Evolutionary conservation across 257 asterid species (phyloP).

Genomic region (Lycium barbarum): DNA sequence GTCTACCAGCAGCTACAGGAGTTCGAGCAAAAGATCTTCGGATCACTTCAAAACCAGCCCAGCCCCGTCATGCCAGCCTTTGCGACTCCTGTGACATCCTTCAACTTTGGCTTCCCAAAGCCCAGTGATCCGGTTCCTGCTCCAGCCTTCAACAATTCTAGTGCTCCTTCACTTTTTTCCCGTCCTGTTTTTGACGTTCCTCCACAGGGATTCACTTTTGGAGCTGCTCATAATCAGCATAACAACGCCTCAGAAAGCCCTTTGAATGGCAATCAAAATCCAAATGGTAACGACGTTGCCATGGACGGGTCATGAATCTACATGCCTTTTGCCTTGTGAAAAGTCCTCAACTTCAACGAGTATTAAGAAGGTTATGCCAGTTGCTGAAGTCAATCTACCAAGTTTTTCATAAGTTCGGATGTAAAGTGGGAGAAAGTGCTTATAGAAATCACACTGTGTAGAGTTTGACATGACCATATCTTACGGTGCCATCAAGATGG

Average conservation of each 20-base stretch:
- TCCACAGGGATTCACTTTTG: conserved; percentile 80
- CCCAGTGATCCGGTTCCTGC: conserved; percentile 55
- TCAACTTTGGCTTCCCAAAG: conserved; percentile 89
- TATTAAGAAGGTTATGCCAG: conserved; percentile 24
- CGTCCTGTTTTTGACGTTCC: conserved; percentile 43
- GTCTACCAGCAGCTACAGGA: conserved; percentile 78
- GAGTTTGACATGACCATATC: not conserved
- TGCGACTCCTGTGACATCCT: conserved; percentile 44
- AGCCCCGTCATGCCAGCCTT: conserved; percentile 36
- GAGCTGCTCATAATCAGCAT: conserved; percentile 61
- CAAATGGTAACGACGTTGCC: conserved; percentile 55
- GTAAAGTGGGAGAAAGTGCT: conserved; percentile 32
- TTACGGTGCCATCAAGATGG: not conserved
- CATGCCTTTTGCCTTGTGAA: not conserved
- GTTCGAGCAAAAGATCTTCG: conserved; percentile 68
- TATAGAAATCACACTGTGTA: not conserved
- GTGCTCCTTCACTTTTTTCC: conserved; percentile 59
- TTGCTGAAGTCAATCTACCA: conserved; percentile 25
- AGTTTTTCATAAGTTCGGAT: conserved; percentile 28
- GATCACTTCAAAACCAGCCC: conserved; percentile 43
- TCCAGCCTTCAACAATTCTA: conserved; percentile 60
- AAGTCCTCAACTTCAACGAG: conserved; percentile 24
- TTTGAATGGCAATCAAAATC: conserved; percentile 38
- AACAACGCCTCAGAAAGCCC: conserved; percentile 37
- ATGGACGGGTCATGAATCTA: conserved; percentile 74